phyloP scores from a whole-genome alignment of 2,329 filamentous ascomycete species.

The Diplodia seriata region DNA sequence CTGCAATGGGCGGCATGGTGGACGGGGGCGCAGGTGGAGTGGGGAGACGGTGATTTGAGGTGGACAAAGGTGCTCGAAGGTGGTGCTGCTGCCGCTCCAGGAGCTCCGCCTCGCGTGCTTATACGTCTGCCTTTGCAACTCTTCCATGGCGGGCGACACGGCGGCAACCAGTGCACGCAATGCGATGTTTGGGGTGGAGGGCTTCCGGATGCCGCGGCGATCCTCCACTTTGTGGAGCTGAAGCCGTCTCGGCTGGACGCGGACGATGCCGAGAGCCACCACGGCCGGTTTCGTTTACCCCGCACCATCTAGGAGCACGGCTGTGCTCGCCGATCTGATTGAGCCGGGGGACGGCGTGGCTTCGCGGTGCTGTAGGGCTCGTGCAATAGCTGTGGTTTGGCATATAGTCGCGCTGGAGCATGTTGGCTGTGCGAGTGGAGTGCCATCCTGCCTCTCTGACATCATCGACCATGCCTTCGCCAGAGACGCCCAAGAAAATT shows the following conservation, averaged over 20 bases:
- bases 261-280: not conserved
- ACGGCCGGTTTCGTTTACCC: not conserved
- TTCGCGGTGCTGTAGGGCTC: not conserved
- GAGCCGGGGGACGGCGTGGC: not conserved
- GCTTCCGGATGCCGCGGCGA: not conserved
- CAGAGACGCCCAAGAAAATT: not conserved
- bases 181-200: not conserved
- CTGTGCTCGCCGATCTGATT: not conserved
- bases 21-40: not conserved
- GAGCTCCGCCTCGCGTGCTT: constrained; percentile 1
- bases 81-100: not conserved
- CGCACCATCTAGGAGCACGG: not conserved
- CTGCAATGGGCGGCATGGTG: not conserved
- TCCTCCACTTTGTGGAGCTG: constrained; percentile 5
- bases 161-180: not conserved
- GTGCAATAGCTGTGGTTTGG: not conserved
- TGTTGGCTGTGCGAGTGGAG: not conserved
- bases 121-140: not conserved
- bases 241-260: not conserved
- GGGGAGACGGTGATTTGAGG: not conserved
- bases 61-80: not conserved
- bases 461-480: not conserved
- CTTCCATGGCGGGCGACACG: not conserved
- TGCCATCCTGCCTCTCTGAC: not conserved
- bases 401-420: not conserved